Evolutionary conservation across 257 asterid species (phyloP).

Genomic region (Henckelia pumila): DNA sequence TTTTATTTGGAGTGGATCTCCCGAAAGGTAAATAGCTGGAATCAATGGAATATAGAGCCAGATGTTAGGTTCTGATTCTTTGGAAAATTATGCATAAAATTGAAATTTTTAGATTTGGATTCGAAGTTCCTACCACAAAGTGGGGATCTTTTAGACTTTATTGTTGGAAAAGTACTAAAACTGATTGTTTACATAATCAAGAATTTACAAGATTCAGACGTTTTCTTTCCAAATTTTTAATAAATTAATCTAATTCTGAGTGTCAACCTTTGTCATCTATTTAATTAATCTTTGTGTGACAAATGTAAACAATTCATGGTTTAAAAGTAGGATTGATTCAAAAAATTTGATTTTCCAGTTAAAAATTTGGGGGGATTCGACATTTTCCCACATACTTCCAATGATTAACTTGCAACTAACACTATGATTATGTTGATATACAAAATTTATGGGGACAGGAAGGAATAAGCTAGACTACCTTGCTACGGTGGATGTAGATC

Average conservation of each 20-base stretch:
- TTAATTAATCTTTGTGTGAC: neutral
- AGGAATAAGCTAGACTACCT: conserved; percentile 86
- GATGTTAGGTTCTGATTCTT: neutral
- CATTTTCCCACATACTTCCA: neutral
- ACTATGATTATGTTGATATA: neutral
- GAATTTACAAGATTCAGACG: neutral
- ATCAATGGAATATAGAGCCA: neutral
- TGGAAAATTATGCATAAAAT: neutral
- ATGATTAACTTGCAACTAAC: neutral
- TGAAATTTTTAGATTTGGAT: neutral
- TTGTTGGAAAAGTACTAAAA: neutral
- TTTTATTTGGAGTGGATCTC: neutral
- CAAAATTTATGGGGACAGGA: conserved; percentile 55
- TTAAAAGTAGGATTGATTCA: neutral
- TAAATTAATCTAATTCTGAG: neutral
- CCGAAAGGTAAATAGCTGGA: neutral
- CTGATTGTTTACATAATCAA: neutral
- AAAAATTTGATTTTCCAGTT: neutral
- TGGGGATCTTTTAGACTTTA: neutral
- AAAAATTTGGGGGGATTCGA: neutral
- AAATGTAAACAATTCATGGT: neutral
- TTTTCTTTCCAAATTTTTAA: neutral
- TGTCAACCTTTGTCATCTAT: neutral
- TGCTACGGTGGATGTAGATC: conserved; percentile 87
- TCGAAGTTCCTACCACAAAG: neutral